Evolutionary conservation across 2,329 filamentous ascomycete species (phyloP).

Genomic region (Cordyceps cicadae): DNA sequence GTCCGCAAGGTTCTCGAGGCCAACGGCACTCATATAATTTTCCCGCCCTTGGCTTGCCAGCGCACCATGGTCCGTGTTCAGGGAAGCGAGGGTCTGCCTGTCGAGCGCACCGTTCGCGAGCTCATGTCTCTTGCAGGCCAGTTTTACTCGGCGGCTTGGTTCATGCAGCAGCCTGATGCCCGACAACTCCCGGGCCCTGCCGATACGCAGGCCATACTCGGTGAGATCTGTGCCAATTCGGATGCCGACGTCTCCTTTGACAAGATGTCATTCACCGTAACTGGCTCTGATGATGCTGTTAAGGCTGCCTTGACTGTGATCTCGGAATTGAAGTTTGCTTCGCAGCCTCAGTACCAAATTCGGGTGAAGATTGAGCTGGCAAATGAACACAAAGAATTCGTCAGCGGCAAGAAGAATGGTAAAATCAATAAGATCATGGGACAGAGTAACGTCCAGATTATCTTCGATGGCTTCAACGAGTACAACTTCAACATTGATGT

Average conservation of each 20-base stretch:
- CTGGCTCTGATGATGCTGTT: conserved; percentile 91
- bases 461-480: conserved; percentile 98
- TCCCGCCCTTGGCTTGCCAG: conserved; percentile 80
- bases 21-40: conserved; percentile 90
- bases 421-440: conserved; percentile 99
- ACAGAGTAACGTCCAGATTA: conserved; percentile 97
- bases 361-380: conserved; percentile 97
- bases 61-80: conserved; percentile 82
- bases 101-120: conserved; percentile 89
- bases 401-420: conserved; percentile 98
- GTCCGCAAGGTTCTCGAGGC: conserved; percentile 96
- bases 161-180: conserved; percentile 71
- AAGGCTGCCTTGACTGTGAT: conserved; percentile 94
- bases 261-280: conserved; percentile 86
- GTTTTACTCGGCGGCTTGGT: conserved; percentile 97
- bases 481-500: conserved; percentile 99
- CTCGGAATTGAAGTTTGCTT: conserved; percentile 81
- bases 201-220: conserved; percentile 84
- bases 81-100: conserved; percentile 84
- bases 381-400: conserved; percentile 99
- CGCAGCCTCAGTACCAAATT: conserved; percentile 82
- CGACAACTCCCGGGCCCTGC: conserved; percentile 51
- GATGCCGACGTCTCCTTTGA: conserved; percentile 93
- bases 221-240: conserved; percentile 92
- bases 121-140: conserved; percentile 94